phyloP scores from a whole-genome alignment of 2,329 filamentous ascomycete species.

The Claviceps arundinis region DNA sequence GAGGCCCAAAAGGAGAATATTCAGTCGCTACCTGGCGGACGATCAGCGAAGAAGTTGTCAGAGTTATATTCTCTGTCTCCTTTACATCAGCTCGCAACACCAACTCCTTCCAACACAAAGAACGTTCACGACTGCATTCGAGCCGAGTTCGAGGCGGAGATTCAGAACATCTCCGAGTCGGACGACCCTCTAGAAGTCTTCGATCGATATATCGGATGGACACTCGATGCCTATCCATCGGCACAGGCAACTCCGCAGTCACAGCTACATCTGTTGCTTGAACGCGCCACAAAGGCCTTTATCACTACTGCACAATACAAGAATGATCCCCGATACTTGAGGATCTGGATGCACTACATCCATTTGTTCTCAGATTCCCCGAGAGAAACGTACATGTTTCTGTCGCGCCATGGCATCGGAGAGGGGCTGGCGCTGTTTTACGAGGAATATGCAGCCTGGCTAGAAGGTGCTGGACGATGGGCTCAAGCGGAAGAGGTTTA shows the following conservation, averaged over 20 bases:
- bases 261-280: constrained; percentile 76
- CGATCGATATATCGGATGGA: constrained; percentile 96
- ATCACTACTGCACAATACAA: constrained; percentile 78
- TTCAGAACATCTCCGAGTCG: constrained; percentile 65
- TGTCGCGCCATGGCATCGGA: constrained; percentile 78
- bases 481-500: constrained; percentile 90
- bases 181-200: constrained; percentile 94
- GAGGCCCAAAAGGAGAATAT: constrained; percentile 98
- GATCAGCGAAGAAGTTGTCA: constrained; percentile 81
- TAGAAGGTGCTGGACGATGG: constrained; percentile 76
- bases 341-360: constrained; percentile 90
- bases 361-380: constrained; percentile 86
- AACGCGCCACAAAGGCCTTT: constrained; percentile 85
- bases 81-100: constrained; percentile 42
- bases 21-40: constrained; percentile 72
- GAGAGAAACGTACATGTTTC: constrained; percentile 81
- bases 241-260: constrained; percentile 85
- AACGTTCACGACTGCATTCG: constrained; percentile 69
- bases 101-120: constrained; percentile 58
- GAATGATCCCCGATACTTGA: constrained; percentile 88
- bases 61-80: constrained; percentile 62
- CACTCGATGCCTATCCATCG: constrained; percentile 84
- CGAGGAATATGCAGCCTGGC: constrained; percentile 89
- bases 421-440: constrained; percentile 85
- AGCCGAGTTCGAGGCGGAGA: constrained; percentile 74